Percentiles rank a stretch among this genome's conserved stretches.
Evolutionary conservation across 768 basidiomycete species (phyloP).

Genomic region (Lactarius quietus): DNA sequence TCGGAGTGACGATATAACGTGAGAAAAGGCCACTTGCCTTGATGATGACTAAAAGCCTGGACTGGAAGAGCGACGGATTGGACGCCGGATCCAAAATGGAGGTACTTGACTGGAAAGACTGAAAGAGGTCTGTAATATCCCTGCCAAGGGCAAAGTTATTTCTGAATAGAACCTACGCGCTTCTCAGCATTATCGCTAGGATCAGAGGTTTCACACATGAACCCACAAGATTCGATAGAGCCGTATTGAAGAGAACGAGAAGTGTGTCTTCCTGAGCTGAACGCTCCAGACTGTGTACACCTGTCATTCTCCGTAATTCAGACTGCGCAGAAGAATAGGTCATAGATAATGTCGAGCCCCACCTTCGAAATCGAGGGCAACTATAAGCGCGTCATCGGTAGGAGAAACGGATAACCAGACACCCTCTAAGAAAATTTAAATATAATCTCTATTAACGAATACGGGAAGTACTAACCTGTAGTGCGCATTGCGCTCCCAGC

Average conservation of each 20-base stretch:
- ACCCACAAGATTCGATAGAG: constrained; percentile 57
- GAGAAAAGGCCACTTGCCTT: constrained; percentile 38
- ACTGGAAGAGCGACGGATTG: constrained; percentile 58
- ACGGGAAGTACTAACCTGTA: constrained; percentile 35
- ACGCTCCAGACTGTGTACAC: constrained; percentile 62
- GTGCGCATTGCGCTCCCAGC: constrained; percentile 64
- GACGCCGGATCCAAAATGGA: constrained; percentile 54
- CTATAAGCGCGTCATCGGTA: constrained; percentile 49
- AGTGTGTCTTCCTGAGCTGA: constrained; percentile 62
- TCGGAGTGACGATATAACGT: background rate
- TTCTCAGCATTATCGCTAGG: background rate
- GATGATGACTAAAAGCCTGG: constrained; percentile 60
- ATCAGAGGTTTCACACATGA: background rate
- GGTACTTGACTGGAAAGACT: constrained; percentile 57
- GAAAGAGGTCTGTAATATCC: constrained; percentile 58
- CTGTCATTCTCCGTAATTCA: constrained; percentile 29
- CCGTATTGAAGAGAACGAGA: constrained; percentile 61
- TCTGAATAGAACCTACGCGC: constrained; percentile 55
- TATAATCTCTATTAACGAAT: background rate
- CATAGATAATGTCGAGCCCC: background rate
- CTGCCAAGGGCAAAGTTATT: constrained; percentile 63
- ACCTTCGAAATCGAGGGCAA: constrained; percentile 66
- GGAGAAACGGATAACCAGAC: constrained; percentile 70
- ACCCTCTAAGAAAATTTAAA: constrained; percentile 38
- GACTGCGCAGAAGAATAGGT: background rate